A percentile compares a stretch with the other conserved stretches of the same genome.
Conservation (phyloP, 2,329 filamentous ascomycete genomes). For the Penicillium griseofulvum region DNA sequence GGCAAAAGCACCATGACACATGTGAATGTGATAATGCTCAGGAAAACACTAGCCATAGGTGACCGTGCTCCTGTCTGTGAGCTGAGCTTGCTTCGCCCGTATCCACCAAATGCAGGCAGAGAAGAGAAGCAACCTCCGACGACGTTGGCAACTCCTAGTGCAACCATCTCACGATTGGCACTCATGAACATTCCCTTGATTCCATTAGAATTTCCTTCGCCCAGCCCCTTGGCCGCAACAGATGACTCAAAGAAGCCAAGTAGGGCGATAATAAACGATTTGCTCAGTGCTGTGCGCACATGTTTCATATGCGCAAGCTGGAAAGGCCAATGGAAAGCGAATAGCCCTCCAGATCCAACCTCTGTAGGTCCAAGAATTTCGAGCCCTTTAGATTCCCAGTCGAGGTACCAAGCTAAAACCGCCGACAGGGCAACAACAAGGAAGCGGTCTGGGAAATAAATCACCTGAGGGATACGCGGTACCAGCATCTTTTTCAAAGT, state of each 20-base stretch:
- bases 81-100: conserved; percentile 94
- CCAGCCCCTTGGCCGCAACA: conserved; percentile 88
- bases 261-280: conserved; percentile 87
- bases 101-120: conserved; percentile 90
- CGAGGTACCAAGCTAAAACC: conserved; percentile 70
- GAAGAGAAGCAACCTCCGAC: conserved; percentile 88
- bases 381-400: conserved; percentile 77
- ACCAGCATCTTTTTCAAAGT: conserved; percentile 79
- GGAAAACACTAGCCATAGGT: conserved; percentile 86
- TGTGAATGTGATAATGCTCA: conserved; percentile 77
- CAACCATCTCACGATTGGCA: conserved; percentile 89
- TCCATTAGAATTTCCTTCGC: conserved; percentile 58
- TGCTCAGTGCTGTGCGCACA: conserved; percentile 81
- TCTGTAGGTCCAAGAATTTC: conserved; percentile 80
- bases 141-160: conserved; percentile 86
- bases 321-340: conserved; percentile 85
- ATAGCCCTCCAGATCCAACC: conserved; percentile 66
- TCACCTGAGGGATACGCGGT: conserved; percentile 72
- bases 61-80: conserved; percentile 86
- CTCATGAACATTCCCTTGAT: conserved; percentile 80
- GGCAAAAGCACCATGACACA: conserved; percentile 80
- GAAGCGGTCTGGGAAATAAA: conserved; percentile 90
- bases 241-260: conserved; percentile 99
- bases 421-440: conserved; percentile 82
- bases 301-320: conserved; percentile 72